Conservation (phyloP, 225 moss, liverwort and hornwort genomes). For the Bryum argenteum region DNA sequence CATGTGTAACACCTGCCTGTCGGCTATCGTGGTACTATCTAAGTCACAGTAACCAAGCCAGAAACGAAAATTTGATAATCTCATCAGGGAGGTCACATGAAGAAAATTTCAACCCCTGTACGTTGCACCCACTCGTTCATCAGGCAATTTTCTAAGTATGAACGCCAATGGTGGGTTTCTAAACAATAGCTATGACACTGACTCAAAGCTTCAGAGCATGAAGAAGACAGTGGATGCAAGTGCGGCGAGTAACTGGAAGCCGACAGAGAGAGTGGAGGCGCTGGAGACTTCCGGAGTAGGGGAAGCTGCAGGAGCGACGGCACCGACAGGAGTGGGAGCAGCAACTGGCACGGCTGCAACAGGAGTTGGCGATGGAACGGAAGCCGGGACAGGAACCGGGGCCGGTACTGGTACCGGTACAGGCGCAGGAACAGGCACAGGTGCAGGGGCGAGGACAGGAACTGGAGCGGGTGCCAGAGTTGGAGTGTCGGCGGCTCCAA, state of each 20-base stretch:
- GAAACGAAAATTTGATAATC: no score
- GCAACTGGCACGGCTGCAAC: background rate
- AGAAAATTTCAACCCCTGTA: no score
- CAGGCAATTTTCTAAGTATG: no score
- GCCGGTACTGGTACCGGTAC: background rate
- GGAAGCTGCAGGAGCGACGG: background rate
- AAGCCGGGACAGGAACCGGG: background rate
- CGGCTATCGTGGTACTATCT: no score
- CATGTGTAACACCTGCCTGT: no score
- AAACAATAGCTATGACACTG: no score
- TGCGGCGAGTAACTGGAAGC: constrained; percentile 1
- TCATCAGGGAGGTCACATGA: no score
- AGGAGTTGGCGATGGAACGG: constrained; percentile 23
- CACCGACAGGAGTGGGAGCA: constrained; percentile 12
- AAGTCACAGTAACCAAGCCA: no score
- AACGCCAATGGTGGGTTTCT: no score
- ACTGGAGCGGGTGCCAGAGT: background rate
- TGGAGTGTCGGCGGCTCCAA: constrained; percentile 6
- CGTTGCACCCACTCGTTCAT: no score
- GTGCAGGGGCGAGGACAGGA: constrained; percentile 5
- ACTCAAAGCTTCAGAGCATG: constrained; percentile 15
- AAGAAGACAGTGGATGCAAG: background rate
- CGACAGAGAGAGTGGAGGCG: background rate
- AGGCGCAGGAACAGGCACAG: background rate
- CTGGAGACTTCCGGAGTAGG: constrained; percentile 19